These are phyloP conservation scores for Alternaria solani DNA, from an alignment of 2,329 filamentous ascomycete species.

Conservation along the genomic window DNA sequence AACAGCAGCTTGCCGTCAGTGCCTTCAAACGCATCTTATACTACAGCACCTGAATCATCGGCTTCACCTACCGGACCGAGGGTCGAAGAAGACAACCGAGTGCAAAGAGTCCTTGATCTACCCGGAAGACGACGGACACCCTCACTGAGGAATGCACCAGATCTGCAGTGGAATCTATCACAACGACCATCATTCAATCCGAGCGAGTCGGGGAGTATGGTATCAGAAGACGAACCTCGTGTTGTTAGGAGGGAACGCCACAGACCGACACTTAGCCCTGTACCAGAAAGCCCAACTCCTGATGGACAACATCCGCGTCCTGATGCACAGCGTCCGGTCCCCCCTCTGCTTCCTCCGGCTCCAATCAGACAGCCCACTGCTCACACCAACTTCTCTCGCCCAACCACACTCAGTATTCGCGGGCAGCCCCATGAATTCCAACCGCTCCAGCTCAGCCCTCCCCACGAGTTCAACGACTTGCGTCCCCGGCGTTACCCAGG, in stretches of 20 bases:
- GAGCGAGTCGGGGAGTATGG: background rate
- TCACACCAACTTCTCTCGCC: background rate
- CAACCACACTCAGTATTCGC: background rate
- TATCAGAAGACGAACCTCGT: background rate
- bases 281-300: background rate
- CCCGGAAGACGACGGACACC: constrained; percentile 7
- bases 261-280: background rate
- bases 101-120: background rate
- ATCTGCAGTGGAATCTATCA: constrained; percentile 4
- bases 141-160: constrained; percentile 3
- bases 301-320: background rate
- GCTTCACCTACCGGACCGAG: background rate
- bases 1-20: too few relatives aligned
- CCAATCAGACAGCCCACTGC: background rate
- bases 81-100: background rate
- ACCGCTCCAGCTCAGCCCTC: background rate
- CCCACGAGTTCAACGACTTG: background rate
- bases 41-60: too few relatives aligned
- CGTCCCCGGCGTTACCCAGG: background rate
- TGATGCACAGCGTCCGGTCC: background rate
- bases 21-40: too few relatives aligned
- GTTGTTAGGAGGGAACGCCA: background rate
- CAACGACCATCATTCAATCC: background rate
- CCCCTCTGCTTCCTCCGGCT: background rate
- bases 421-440: background rate